These are phyloP conservation scores for Stephania yunnanensis DNA, from an alignment of 164 flowering plant species.

Conservation along the genomic window DNA sequence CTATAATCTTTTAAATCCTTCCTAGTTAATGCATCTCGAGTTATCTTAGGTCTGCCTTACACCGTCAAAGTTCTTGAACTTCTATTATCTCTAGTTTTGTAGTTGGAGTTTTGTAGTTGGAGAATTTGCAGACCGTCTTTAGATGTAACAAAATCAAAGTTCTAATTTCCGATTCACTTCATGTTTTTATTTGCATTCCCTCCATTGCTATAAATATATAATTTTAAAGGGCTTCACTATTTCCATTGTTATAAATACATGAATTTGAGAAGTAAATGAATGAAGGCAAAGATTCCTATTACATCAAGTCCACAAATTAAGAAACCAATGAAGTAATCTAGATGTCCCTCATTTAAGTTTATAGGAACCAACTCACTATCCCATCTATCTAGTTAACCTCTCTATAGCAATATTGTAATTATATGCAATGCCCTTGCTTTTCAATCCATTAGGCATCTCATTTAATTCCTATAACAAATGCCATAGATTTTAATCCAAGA, in stretches of 20 bases:
- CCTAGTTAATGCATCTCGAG: too few species aligned
- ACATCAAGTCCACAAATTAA: constrained; percentile 17
- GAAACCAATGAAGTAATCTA: constrained; percentile 25
- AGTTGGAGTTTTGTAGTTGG: too few species aligned
- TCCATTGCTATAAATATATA: not conserved
- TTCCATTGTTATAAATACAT: constrained; percentile 3
- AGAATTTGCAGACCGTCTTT: too few species aligned
- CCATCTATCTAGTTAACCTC: constrained; percentile 3
- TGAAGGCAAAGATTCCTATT: not conserved
- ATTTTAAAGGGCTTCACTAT: too few species aligned
- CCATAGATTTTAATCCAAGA: too few species aligned
- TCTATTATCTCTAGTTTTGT: too few species aligned
- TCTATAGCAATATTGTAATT: constrained; percentile 17
- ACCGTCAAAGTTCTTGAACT: too few species aligned
- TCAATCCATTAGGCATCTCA: constrained; percentile 18
- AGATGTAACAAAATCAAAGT: too few species aligned
- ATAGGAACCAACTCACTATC: constrained; percentile 18
- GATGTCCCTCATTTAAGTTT: constrained; percentile 23
- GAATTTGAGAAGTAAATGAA: constrained; percentile 14
- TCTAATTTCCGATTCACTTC: too few species aligned
- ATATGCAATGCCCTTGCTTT: constrained; percentile 18
- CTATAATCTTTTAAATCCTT: too few species aligned
- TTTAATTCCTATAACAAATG: not conserved
- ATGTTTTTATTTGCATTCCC: not conserved
- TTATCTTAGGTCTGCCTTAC: too few species aligned